Conservation (phyloP, 2,329 filamentous ascomycete genomes). For the Phialophora verrucosa region DNA sequence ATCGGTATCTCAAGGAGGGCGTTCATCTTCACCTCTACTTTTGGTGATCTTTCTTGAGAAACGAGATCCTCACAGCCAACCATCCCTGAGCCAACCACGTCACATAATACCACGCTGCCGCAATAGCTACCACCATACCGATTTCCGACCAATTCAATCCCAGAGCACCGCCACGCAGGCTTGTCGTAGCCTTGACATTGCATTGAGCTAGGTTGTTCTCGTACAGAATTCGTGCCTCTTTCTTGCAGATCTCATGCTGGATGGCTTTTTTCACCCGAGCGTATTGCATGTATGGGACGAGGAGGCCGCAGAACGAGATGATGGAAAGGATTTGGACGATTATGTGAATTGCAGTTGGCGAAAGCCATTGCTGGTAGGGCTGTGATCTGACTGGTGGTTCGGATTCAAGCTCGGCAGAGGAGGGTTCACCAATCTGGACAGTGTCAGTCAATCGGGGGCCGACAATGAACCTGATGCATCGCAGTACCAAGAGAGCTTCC, state of each 20-base stretch:
- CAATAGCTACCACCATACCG: slow-evolving; percentile 3
- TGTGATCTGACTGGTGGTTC: not conserved
- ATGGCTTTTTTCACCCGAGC: slow-evolving; percentile 11
- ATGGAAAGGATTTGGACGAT: slow-evolving; percentile 19
- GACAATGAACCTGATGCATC: not conserved
- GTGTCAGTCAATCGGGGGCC: slow-evolving; percentile 1
- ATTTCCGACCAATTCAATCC: slow-evolving; percentile 26
- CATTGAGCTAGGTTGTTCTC: slow-evolving; percentile 25
- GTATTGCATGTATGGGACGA: slow-evolving; percentile 21
- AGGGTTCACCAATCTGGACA: slow-evolving; percentile 6
- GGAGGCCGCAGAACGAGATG: slow-evolving; percentile 15
- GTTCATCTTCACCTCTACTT: not conserved
- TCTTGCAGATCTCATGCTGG: slow-evolving; percentile 22
- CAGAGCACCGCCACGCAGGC: slow-evolving; percentile 16
- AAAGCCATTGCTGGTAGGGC: not conserved
- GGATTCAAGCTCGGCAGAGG: not conserved
- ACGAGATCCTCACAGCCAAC: slow-evolving; percentile 5
- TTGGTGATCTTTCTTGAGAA: slow-evolving; percentile 7
- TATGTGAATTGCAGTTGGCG: not conserved
- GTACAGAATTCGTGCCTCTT: slow-evolving; percentile 15
- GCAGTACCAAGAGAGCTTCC: not conserved
- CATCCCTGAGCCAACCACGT: slow-evolving; percentile 15
- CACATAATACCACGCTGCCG: slow-evolving; percentile 22
- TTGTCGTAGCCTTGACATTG: slow-evolving; percentile 8
- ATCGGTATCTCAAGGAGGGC: not conserved